These are phyloP conservation scores for Thymus mandschuricus DNA, from an alignment of 257 asterid genomes.

Conservation along the genomic window DNA sequence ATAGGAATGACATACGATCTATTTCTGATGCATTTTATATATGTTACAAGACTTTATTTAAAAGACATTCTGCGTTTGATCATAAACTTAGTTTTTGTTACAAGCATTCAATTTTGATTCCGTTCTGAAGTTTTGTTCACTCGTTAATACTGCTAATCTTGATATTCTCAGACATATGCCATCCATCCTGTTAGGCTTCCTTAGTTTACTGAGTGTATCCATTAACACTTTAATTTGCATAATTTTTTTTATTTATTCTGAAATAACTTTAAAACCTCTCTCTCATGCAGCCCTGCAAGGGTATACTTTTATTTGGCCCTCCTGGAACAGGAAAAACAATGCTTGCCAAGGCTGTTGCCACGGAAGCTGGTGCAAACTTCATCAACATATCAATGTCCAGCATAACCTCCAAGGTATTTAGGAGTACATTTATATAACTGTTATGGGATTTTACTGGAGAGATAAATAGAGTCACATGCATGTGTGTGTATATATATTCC, in stretches of 20 bases:
- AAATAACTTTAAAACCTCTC: conserved; percentile 18
- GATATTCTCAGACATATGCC: conserved; percentile 1
- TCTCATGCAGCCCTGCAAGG: conserved; percentile 80
- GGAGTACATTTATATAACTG: neutral
- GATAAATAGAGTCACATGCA: neutral
- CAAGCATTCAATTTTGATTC: neutral
- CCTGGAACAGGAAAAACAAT: conserved; percentile 95
- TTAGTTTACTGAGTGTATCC: conserved; percentile 1
- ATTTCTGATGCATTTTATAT: conserved; percentile 3
- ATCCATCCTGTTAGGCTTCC: conserved; percentile 4
- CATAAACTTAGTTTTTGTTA: conserved; percentile 4
- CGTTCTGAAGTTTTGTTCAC: neutral
- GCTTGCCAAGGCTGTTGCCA: conserved; percentile 95
- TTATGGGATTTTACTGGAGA: conserved; percentile 5
- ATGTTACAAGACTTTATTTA: conserved; percentile 9
- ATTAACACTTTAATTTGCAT: conserved; percentile 7
- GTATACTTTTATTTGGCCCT: conserved; percentile 87
- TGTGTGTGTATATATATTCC: neutral
- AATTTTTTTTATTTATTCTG: neutral
- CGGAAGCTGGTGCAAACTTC: conserved; percentile 96
- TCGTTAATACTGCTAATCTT: conserved; percentile 18
- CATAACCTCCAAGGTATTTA: conserved; percentile 77
- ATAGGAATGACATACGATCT: neutral
- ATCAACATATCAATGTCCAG: conserved; percentile 93
- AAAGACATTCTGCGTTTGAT: conserved; percentile 9